Conservation (phyloP, 169 alveolate species). For the Cryptosporidium andersoni region DNA sequence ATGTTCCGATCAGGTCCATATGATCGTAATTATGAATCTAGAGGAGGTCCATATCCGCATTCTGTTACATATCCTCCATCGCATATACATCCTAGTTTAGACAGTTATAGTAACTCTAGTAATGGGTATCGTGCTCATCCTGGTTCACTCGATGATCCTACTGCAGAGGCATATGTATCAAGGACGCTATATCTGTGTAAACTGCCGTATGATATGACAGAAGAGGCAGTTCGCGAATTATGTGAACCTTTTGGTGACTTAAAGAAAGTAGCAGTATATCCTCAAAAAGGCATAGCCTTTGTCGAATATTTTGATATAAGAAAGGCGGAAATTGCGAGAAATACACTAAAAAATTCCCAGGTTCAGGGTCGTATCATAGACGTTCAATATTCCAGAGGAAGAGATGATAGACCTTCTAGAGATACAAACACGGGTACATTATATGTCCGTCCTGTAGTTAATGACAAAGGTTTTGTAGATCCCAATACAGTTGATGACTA, state of each 20-base stretch:
- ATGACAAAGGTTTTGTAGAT: conserved; percentile 23
- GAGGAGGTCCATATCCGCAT: neutral
- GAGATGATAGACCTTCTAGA: conserved; percentile 46
- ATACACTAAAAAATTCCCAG: conserved; percentile 67
- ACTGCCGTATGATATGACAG: conserved; percentile 73
- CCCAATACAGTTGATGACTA: conserved; percentile 73
- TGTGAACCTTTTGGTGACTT: conserved; percentile 74
- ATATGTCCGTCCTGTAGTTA: conserved; percentile 56
- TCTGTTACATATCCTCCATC: neutral
- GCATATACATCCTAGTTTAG: neutral
- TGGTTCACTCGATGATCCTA: conserved; percentile 6
- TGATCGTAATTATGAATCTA: conserved; percentile 1
- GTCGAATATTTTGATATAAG: conserved; percentile 74
- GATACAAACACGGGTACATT: conserved; percentile 74
- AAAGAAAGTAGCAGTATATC: conserved; percentile 71
- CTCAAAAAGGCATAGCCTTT: conserved; percentile 74
- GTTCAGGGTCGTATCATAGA: conserved; percentile 72
- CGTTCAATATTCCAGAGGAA: conserved; percentile 72
- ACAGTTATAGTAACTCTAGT: neutral
- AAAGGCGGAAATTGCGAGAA: conserved; percentile 74
- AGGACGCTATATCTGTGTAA: conserved; percentile 72
- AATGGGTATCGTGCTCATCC: neutral
- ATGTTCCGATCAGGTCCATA: conserved; percentile 30
- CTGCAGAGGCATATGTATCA: conserved; percentile 40
- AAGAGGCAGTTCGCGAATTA: conserved; percentile 64